Evolutionary conservation across 192 early-diverging fungal species (phyloP), one percentile per base, ranked within the genome.

Genomic region (Backusella circina): DNA sequence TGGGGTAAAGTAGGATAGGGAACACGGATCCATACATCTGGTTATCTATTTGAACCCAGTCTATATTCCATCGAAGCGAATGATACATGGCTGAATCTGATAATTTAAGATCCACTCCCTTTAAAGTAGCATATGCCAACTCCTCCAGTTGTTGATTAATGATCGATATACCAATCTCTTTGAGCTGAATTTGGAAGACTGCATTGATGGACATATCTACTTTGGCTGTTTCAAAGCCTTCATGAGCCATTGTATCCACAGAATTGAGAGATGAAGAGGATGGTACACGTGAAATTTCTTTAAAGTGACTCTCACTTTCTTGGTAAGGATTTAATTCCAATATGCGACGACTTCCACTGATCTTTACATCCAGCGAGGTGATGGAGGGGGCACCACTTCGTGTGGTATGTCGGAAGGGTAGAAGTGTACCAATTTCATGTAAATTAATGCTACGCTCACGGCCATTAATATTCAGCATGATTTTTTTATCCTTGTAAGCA

Each of bases 1-100:
- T 95, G 21, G 98, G 98, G 74, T 97, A 98, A 9, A 99, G 76
- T n/a, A 98, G 89, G 38, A 99, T 97, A 0, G 96, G 96, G 47
- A 92, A 95, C 5, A 93, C 75, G 1, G 92, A 90, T 41, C 93
- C 95, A 69, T 92, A 92, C 2, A 98, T 82, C 81, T 99, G 97
- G 84, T 98, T 99, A 81, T 99, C 98, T 70, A 99, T 91, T 88
- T 93, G 95, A 23, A 97, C 75, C 98, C 98, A 99, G 66, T 95
- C 91, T 21, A 95, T 89, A 41, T 87, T 84, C 81, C 94, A 89
- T 31, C 88, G 90, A 26, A 93, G 69, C 16, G 92, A 92, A 84
- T 94, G 93, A 80, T 94, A 94, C 54, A 91, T 88, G 9, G 88
- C 93, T 0, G 94, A 93, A 68, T 98, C 96, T 1, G 87, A 91